Conservation (phyloP, 305 asterid species). For the Plantago lanceolata region DNA sequence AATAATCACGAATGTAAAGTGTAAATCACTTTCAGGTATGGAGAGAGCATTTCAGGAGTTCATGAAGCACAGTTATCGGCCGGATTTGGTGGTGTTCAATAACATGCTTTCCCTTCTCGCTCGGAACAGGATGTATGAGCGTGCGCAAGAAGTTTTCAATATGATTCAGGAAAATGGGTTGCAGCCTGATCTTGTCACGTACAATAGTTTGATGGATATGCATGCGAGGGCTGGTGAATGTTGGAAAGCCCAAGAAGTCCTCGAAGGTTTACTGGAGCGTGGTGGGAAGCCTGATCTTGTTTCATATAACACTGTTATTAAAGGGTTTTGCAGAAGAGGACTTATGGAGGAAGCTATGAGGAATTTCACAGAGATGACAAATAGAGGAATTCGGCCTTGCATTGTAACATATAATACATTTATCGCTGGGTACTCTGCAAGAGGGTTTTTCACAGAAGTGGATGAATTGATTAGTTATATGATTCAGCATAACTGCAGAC, state of each 20-base stretch:
- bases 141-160: conserved; percentile 60
- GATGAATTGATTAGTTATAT: conserved; percentile 66
- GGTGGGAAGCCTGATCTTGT: conserved; percentile 82
- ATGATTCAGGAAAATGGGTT: conserved; percentile 58
- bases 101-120: conserved; percentile 76
- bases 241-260: conserved; percentile 95
- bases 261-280: conserved; percentile 45
- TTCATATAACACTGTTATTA: conserved; percentile 85
- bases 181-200: conserved; percentile 76
- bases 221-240: conserved; percentile 87
- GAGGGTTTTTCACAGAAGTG: conserved; percentile 67
- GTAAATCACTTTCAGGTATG: conserved; percentile 68
- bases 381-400: conserved; percentile 69
- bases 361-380: conserved; percentile 69
- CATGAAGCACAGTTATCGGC: conserved; percentile 63
- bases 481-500: conserved; percentile 73
- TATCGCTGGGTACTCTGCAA: conserved; percentile 66
- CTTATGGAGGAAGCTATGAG: conserved; percentile 78
- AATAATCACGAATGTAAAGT: conserved; percentile 74
- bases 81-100: conserved; percentile 72
- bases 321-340: conserved; percentile 94
- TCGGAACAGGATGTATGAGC: conserved; percentile 70
- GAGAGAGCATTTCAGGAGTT: conserved; percentile 91
- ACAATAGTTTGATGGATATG: conserved; percentile 92
- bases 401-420: conserved; percentile 80